phyloP scores from a whole-genome alignment of 495 filamentous ascomycete species.

The Neurospora sublineolata region DNA sequence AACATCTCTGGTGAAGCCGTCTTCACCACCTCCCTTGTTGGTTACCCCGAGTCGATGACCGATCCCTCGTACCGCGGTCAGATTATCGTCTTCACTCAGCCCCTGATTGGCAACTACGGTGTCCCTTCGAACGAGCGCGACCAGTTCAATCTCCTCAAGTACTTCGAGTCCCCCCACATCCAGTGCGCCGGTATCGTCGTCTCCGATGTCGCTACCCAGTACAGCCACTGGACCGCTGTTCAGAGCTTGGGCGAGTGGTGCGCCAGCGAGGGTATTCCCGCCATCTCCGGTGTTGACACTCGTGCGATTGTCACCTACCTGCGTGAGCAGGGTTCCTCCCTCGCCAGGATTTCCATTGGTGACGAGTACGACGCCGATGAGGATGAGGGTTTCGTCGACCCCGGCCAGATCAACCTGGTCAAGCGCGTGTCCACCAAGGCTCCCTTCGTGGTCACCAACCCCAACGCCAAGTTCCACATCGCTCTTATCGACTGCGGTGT shows the following conservation, averaged over 20 bases:
- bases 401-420: conserved; percentile 91
- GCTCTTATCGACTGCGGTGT: conserved; percentile 96
- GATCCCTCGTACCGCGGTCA: conserved; percentile 98
- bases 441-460: conserved; percentile 83
- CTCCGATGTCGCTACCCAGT: conserved; percentile 81
- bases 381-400: conserved; percentile 91
- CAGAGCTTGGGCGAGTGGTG: conserved; percentile 92
- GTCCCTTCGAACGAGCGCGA: conserved; percentile 72
- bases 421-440: conserved; percentile 93
- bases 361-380: conserved; percentile 98
- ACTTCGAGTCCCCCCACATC: conserved; percentile 94
- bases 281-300: conserved; percentile 94
- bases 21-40: conserved; percentile 87
- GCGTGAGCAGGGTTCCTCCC: conserved; percentile 88
- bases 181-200: conserved; percentile 94
- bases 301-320: conserved; percentile 91
- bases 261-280: conserved; percentile 86
- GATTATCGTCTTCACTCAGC: conserved; percentile 95
- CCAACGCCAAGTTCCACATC: conserved; percentile 72
- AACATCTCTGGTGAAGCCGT: conserved; percentile 92
- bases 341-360: conserved; percentile 88
- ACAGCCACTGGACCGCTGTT: conserved; percentile 97
- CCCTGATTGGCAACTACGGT: conserved; percentile 98
- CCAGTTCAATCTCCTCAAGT: conserved; percentile 67
- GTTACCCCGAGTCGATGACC: conserved; percentile 96